These are phyloP conservation scores for Xanthoconium separans DNA, from an alignment of 1,284 basidiomycete species.

Conservation along the genomic window DNA sequence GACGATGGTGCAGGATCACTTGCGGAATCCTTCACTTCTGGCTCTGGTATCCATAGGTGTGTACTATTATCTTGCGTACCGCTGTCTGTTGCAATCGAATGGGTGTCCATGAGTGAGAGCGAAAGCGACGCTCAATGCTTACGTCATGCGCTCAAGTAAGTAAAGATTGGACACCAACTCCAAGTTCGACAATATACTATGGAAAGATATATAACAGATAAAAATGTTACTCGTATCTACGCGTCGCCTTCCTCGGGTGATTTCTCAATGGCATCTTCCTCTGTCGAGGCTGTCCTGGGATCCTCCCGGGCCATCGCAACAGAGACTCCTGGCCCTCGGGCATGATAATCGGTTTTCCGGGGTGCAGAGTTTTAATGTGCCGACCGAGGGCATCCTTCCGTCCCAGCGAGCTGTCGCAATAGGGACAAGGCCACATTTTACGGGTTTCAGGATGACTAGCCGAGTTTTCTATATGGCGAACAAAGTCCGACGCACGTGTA, in stretches of 20 bases:
- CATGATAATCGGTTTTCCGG: not conserved
- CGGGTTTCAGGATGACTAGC: constrained; percentile 26
- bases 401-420: constrained; percentile 18
- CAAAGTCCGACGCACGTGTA: constrained; percentile 22
- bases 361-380: constrained; percentile 22
- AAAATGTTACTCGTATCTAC: constrained; percentile 1
- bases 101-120: constrained; percentile 17
- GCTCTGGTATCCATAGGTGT: constrained; percentile 35
- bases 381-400: constrained; percentile 25
- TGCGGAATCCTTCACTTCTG: constrained; percentile 20
- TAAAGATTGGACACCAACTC: too few species aligned
- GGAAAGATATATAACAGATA: not conserved
- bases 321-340: constrained; percentile 5
- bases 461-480: constrained; percentile 27
- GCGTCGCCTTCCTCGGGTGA: constrained; percentile 6
- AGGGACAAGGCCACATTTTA: constrained; percentile 26
- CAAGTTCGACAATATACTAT: too few species aligned
- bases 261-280: constrained; percentile 6
- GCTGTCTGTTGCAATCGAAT: not conserved
- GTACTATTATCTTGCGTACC: constrained; percentile 10
- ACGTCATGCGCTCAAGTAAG: constrained; percentile 13
- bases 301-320: not conserved
- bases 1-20: constrained; percentile 23
- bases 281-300: constrained; percentile 6
- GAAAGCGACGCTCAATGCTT: constrained; percentile 1